Evolutionary conservation across 208 protist species (phyloP), one percentile per base, ranked within the genome.

Genomic region (Naegleria gruberi): DNA sequence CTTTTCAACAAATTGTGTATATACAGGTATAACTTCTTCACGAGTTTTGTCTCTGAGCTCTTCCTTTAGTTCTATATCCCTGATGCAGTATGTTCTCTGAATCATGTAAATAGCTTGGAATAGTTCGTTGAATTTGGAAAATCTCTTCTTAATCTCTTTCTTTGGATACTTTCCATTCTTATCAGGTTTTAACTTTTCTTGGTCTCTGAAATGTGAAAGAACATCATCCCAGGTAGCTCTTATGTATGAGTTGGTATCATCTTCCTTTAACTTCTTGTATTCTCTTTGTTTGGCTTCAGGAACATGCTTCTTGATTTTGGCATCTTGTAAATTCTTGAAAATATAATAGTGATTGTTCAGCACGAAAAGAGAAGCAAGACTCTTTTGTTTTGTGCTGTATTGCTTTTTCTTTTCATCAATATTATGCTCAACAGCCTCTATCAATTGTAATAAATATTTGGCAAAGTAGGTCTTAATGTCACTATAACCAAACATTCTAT

Each of bases 161-260:
- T 84, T 84, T 42, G 81, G 41, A 45, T 84, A 84, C 30, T 84
- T 45, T 10, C 81, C 81, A 15, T 84, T 84, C 81, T 84, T 84
- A n/a, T 84, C 41, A 34, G 42, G 41, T 77, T 77, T 77, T 45
- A 84, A 43, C 10, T 84, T 84, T 44, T 42, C 42, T 45, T 30
- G 15, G 30, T 84, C 81, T 17, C 30, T 84, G 8, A 84, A 45
- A 7, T 34, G 8, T 26, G 40, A 44, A 0, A 84, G 17, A 34
- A 37, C 30, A 30, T 45, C 42, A 45, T 84, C 81, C 81, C 81
- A 84, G 23, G 81, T 84, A 30, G 42, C 81, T 4, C 0, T 45
- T 7, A 84, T 45, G 10, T 84, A 84, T 26, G 15, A 19, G 17
- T 84, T 44, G 17, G n/a, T 45, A 45, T 84, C 81, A 17, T 84